Evolutionary conservation across 1,284 basidiomycete species (phyloP).

Genomic region (Irpex lacteus): DNA sequence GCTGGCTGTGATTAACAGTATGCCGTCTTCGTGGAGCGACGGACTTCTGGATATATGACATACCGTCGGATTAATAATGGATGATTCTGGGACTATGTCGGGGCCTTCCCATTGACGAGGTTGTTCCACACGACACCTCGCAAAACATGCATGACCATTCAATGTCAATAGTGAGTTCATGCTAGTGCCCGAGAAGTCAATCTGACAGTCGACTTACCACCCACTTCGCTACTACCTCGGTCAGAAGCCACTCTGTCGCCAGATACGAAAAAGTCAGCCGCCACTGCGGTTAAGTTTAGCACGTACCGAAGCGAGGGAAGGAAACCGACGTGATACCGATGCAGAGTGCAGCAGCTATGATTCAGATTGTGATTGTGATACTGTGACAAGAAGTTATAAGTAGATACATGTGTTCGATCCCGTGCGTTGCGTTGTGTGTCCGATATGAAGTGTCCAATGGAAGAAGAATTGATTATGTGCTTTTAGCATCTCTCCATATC

Average conservation of each 20-base stretch:
- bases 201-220: not conserved
- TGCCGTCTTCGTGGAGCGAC: not conserved
- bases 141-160: not conserved
- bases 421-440: too few species aligned
- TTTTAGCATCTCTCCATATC: slow-evolving; percentile 47
- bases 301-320: not conserved
- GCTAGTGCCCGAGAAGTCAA: not conserved
- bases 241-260: not conserved
- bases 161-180: not conserved
- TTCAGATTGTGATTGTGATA: not conserved
- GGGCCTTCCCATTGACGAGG: not conserved
- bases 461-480: slow-evolving; percentile 4
- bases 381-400: not conserved
- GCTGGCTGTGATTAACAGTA: not conserved
- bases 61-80: slow-evolving; percentile 6
- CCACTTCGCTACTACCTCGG: not conserved
- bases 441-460: too few species aligned
- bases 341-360: not conserved
- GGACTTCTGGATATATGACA: slow-evolving; percentile 1
- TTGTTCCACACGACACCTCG: not conserved
- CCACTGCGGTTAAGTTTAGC: not conserved
- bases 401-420: not conserved
- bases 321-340: not conserved
- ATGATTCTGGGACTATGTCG: not conserved
- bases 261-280: not conserved